These are phyloP conservation scores for Fraxinus floribunda DNA, from an alignment of 305 asterid genomes.

Conservation along the genomic window DNA sequence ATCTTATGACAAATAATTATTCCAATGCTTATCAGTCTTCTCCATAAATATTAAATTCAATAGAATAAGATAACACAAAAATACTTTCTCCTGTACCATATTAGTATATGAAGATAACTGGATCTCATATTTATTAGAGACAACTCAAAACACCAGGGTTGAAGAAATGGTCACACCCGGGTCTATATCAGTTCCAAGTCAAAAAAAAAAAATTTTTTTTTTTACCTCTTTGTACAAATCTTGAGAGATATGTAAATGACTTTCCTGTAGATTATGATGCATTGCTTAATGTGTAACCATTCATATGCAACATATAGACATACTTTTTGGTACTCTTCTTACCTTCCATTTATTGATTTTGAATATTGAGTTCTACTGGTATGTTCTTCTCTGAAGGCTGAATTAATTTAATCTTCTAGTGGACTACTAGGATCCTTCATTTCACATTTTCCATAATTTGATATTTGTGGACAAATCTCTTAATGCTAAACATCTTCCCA, in stretches of 20 bases:
- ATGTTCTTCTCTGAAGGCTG: background rate
- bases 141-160: background rate
- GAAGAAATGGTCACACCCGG: background rate
- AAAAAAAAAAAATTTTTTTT: background rate
- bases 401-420: background rate
- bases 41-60: background rate
- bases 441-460: background rate
- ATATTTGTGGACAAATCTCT: constrained; percentile 4
- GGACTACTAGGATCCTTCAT: background rate
- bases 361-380: background rate
- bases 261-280: background rate
- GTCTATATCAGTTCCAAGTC: background rate
- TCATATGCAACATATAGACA: background rate
- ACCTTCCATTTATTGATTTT: background rate
- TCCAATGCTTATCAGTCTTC: constrained; percentile 1
- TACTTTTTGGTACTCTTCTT: background rate
- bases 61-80: background rate
- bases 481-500: background rate
- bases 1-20: background rate
- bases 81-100: background rate
- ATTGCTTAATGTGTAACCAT: constrained; percentile 2
- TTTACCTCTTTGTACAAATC: no score
- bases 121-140: background rate
- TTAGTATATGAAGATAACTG: background rate
- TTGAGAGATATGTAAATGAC: background rate